Evolutionary conservation across 768 basidiomycete species (phyloP), one percentile per base, ranked within the genome.

Genomic region (Porphyrellus cyaneotinctus): DNA sequence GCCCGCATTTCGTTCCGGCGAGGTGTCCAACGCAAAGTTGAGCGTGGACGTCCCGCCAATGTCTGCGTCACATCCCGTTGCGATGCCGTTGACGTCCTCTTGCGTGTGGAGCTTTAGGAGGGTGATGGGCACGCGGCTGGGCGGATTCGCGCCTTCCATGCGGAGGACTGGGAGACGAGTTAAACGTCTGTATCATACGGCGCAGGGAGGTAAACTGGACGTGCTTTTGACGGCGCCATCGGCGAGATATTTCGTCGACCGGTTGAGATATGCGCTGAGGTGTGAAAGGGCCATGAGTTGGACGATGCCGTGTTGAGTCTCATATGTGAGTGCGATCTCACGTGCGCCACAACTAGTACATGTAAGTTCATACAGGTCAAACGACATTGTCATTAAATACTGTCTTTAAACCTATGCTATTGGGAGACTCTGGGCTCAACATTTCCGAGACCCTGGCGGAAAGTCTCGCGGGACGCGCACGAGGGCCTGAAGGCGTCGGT

Each of bases 41-140:
- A 84, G 86, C 0, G 87, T 84, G 4, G 90, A 88, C 23, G 79
- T 78, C 23, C 93, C 90, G 7, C 95, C 94, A 39, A 95, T 86
- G 70, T 98, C 95, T 0, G 77, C 76, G 68, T 98, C 95, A 58
- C 87, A 91, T 4, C 95, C 95, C 0, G 80, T 81, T 0, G 85
- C 88, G 55, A 84, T 85, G n/a, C 80, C 74, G 4, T 75, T 57
- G 43, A 91, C 62, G 55, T 87, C 82, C 22, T 78, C 74, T 17
- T 61, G 71, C 0, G 80, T 75, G 60, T 85, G 83, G 68, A 93
- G 81, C 8, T 76, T 75, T 64, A 82, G 83, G 45, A 94, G 76
- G 0, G 82, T 79, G 49, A 78, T 74, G n/a, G 90, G 85, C 6
- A 70, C 69, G 32, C 84, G 81, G 42, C 73, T 72, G 10, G 84